phyloP scores from a whole-genome alignment of 305 asterid genomes.

The Solanum hybrid region DNA sequence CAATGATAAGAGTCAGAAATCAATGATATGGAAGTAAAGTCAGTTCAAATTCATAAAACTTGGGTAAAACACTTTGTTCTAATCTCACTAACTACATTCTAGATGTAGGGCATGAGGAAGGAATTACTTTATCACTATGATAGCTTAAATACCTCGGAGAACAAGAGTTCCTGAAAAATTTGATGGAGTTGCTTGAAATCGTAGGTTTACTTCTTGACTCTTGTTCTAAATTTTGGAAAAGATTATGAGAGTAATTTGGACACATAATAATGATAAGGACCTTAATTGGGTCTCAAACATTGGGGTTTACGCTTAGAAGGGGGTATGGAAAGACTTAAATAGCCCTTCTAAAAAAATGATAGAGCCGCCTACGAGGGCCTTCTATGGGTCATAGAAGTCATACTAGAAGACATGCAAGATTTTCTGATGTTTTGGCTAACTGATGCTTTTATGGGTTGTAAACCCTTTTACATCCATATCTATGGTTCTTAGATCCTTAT shows the following conservation, averaged over 20 bases:
- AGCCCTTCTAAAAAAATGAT: not conserved
- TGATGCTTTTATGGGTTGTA: not conserved
- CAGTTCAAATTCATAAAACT: no score
- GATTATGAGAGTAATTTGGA: not conserved
- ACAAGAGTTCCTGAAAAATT: not conserved
- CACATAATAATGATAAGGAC: not conserved
- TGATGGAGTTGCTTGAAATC: not conserved
- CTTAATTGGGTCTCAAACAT: not conserved
- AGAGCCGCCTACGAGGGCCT: not conserved
- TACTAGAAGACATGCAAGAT: not conserved
- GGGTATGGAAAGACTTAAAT: not conserved
- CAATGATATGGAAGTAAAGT: not conserved
- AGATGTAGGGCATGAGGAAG: not conserved
- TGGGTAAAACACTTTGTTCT: not conserved
- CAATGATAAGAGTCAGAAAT: no score
- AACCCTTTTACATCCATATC: no score
- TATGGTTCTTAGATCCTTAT: not conserved
- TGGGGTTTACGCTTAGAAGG: not conserved
- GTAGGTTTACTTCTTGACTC: not conserved
- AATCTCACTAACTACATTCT: not conserved
- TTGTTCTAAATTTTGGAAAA: not conserved
- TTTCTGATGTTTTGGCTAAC: no score
- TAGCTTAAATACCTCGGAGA: not conserved
- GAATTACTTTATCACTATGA: not conserved
- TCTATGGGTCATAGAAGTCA: not conserved